A percentile compares a stretch with the other conserved stretches of the same genome.
Conservation (phyloP, 495 filamentous ascomycete genomes). For the Opeltia flavorubescens region DNA sequence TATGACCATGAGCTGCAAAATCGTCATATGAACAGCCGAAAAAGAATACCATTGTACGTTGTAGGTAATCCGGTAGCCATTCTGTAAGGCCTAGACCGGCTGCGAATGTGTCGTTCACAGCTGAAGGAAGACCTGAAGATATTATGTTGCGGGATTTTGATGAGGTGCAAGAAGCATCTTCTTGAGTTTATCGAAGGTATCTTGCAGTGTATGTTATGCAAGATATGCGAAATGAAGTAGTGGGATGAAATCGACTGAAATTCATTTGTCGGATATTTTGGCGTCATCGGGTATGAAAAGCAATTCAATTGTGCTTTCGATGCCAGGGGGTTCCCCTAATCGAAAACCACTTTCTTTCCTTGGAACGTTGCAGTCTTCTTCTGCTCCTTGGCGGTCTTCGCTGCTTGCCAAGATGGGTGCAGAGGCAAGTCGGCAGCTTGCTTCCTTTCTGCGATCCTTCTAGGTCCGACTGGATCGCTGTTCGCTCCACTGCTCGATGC, state of each 20-base stretch:
- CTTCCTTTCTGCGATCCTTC: constrained; percentile 22
- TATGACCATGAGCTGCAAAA: no score
- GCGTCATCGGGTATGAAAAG: background rate
- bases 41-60: background rate
- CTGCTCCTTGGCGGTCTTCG: constrained; percentile 67
- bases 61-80: background rate
- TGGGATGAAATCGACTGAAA: no score
- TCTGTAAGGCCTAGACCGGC: background rate
- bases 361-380: constrained; percentile 49
- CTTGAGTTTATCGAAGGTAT: no score
- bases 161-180: no score
- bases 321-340: no score
- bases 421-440: constrained; percentile 49
- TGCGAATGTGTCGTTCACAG: background rate
- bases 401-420: constrained; percentile 92
- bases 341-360: constrained; percentile 87
- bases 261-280: no score
- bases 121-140: no score
- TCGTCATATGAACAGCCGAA: background rate
- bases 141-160: background rate
- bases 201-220: no score
- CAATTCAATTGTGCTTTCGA: background rate
- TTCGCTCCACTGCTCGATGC: constrained; percentile 12
- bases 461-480: constrained; percentile 7
- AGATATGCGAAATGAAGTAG: no score